phyloP scores from a whole-genome alignment of 1,284 basidiomycete genomes.

The Melampsora larici-populina region DNA sequence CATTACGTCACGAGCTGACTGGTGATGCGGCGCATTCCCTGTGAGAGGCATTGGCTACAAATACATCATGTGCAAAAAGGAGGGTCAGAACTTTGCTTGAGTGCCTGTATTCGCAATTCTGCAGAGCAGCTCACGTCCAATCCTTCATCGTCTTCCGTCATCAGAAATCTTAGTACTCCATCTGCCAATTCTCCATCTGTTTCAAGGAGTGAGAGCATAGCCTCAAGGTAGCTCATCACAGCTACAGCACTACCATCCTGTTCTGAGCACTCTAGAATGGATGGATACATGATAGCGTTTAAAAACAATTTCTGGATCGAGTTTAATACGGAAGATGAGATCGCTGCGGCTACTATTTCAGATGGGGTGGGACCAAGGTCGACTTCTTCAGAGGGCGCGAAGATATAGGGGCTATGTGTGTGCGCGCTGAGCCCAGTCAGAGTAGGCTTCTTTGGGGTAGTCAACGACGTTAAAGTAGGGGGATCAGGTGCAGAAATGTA shows the following conservation, averaged over 20 bases:
- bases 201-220: slow-evolving; percentile 73
- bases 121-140: slow-evolving; percentile 50
- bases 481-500: slow-evolving; percentile 57
- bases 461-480: slow-evolving; percentile 34
- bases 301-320: slow-evolving; percentile 81
- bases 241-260: slow-evolving; percentile 89
- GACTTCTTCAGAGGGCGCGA: background rate
- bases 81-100: background rate
- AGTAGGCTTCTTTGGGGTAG: slow-evolving; percentile 48
- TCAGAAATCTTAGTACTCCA: slow-evolving; percentile 71
- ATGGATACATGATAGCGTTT: slow-evolving; percentile 88
- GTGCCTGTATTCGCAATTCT: background rate
- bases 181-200: slow-evolving; percentile 65
- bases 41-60: background rate
- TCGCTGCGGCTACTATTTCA: slow-evolving; percentile 43
- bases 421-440: slow-evolving; percentile 57
- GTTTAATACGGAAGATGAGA: slow-evolving; percentile 65
- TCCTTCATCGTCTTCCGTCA: slow-evolving; percentile 75
- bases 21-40: background rate
- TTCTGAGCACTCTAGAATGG: slow-evolving; percentile 87
- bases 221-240: slow-evolving; percentile 92
- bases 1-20: slow-evolving; percentile 8
- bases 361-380: slow-evolving; percentile 5
- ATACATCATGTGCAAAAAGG: background rate
- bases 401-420: background rate